Evolutionary conservation across 1,284 basidiomycete genomes (phyloP).

Genomic region (Irpex rosettiformis): DNA sequence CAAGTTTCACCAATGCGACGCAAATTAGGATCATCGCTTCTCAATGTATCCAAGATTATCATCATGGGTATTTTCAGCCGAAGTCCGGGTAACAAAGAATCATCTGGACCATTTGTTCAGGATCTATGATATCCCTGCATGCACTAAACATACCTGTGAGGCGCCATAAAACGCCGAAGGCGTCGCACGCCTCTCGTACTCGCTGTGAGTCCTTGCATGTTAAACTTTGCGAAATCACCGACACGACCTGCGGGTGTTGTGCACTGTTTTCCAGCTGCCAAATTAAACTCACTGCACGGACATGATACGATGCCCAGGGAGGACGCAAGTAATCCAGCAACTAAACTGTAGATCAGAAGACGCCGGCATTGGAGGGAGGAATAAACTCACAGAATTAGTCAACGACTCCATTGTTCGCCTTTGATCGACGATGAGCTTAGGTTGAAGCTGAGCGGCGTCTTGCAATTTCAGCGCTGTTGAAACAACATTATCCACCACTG

Average conservation of each 20-base stretch:
- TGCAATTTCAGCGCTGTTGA: constrained; percentile 57
- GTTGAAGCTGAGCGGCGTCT: constrained; percentile 45
- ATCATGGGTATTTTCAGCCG: constrained; percentile 84
- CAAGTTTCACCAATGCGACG: constrained; percentile 87
- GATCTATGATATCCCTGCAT: not conserved
- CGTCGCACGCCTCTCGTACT: constrained; percentile 68
- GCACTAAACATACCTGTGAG: constrained; percentile 56
- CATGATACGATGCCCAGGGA: constrained; percentile 71
- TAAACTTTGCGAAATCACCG: constrained; percentile 72
- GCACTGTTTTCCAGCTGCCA: constrained; percentile 78
- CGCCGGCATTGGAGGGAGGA: too few relatives aligned
- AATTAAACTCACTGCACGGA: constrained; percentile 79
- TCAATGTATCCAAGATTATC: constrained; percentile 81
- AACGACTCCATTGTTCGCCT: constrained; percentile 53
- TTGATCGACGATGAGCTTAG: constrained; percentile 52
- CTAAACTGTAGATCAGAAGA: too few relatives aligned
- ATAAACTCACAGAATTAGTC: constrained; percentile 43
- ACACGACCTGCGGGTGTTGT: constrained; percentile 65
- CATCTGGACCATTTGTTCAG: constrained; percentile 53
- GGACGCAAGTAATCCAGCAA: constrained; percentile 76
- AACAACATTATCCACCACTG: constrained; percentile 63
- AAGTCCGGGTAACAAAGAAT: constrained; percentile 76
- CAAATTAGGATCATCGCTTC: constrained; percentile 68
- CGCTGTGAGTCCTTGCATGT: constrained; percentile 46
- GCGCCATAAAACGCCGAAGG: constrained; percentile 92